phyloP scores from a whole-genome alignment of 441 rosid species.

The Brassica balearica region DNA sequence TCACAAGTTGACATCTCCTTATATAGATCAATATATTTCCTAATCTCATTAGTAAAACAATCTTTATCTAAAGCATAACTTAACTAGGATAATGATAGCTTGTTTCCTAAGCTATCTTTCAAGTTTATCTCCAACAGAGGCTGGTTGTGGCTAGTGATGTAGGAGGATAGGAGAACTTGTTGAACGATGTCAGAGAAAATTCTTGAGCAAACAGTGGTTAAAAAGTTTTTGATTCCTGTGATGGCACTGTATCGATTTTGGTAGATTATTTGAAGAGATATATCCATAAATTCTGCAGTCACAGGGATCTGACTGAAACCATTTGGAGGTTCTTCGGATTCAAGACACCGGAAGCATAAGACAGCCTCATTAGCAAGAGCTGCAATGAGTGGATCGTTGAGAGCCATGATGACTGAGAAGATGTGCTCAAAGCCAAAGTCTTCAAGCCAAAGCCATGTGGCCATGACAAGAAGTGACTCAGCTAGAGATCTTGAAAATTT shows the following conservation, averaged over 20 bases:
- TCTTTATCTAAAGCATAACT: no score
- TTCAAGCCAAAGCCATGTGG: slow-evolving; percentile 79
- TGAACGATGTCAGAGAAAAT: slow-evolving; percentile 61
- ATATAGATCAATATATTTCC: no score
- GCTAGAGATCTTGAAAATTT: slow-evolving; percentile 46
- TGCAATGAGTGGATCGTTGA: slow-evolving; percentile 44
- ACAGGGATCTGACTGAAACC: slow-evolving; percentile 37
- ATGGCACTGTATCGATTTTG: slow-evolving; percentile 56
- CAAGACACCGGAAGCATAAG: slow-evolving; percentile 47
- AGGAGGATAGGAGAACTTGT: slow-evolving; percentile 23
- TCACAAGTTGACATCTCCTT: no score
- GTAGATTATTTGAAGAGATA: slow-evolving; percentile 47
- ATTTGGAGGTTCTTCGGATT: background rate
- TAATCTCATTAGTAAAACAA: no score
- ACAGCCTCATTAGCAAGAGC: slow-evolving; percentile 56
- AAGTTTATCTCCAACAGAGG: slow-evolving; percentile 10
- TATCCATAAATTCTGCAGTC: slow-evolving; percentile 39
- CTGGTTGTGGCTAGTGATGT: background rate
- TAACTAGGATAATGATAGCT: no score
- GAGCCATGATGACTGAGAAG: slow-evolving; percentile 36
- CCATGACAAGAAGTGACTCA: slow-evolving; percentile 63
- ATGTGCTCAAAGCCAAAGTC: slow-evolving; percentile 53
- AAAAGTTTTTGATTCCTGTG: slow-evolving; percentile 55
- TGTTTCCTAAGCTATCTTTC: no score
- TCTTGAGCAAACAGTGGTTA: slow-evolving; percentile 54